Evolutionary conservation across 805 yeast genomes (phyloP).

Genomic region (Yarrowia sp.): DNA sequence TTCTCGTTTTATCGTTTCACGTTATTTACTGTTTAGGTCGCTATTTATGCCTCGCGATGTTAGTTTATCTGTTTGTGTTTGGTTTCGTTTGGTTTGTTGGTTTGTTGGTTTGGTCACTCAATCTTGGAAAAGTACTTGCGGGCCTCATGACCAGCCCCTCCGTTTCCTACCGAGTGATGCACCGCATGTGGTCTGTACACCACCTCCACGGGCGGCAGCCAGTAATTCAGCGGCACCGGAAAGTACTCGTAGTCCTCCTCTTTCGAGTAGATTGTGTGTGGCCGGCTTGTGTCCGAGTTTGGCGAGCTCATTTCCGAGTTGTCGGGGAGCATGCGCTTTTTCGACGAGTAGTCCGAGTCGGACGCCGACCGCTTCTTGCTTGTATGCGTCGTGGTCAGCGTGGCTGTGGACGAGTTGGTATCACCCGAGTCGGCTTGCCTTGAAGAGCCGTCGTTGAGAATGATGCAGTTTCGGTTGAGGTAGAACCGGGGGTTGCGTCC

Average conservation of each 20-base stretch:
- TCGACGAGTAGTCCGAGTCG: conserved; percentile 19
- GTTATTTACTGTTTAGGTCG: conserved; percentile 13
- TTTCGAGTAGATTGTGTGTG: conserved; percentile 19
- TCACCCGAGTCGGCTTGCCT: conserved; percentile 8
- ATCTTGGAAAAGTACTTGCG: conserved; percentile 17
- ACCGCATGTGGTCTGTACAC: conserved; percentile 57
- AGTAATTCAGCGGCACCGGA: conserved; percentile 52
- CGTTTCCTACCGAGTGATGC: conserved; percentile 42
- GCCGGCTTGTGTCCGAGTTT: background rate
- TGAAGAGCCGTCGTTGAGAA: conserved; percentile 36
- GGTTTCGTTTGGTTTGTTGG: too few relatives aligned
- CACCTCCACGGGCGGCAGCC: conserved; percentile 54
- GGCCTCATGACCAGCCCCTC: conserved; percentile 2
- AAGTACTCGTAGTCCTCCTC: conserved; percentile 47
- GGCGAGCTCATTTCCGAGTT: background rate
- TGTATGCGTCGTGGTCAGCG: background rate
- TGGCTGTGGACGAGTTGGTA: background rate
- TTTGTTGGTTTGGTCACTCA: conserved; percentile 24
- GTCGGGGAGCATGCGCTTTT: background rate
- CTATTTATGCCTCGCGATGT: conserved; percentile 22
- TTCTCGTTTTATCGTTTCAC: too few relatives aligned
- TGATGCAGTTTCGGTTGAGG: conserved; percentile 50
- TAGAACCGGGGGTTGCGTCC: conserved; percentile 65
- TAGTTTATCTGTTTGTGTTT: background rate
- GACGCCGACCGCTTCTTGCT: conserved; percentile 5